These are phyloP conservation scores for Russula abietina DNA, from an alignment of 768 basidiomycete genomes.

Conservation along the genomic window DNA sequence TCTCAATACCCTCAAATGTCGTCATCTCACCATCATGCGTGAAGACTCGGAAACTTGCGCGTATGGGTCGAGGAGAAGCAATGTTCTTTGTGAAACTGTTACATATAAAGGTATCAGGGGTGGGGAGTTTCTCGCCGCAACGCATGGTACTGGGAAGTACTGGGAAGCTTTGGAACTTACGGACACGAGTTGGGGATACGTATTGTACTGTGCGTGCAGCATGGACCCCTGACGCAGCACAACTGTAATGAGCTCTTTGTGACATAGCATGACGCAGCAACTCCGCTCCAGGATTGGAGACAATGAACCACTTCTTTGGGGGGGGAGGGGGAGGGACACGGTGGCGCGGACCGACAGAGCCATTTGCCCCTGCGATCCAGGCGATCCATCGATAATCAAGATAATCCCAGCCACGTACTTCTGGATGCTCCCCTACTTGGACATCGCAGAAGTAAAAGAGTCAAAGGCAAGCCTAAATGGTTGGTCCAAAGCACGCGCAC, in stretches of 20 bases:
- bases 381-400: slow-evolving; percentile 21
- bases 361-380: not conserved
- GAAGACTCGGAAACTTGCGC: too few relatives aligned
- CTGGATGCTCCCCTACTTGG: not conserved
- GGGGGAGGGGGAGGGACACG: not conserved
- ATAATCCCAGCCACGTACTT: slow-evolving; percentile 10
- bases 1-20: not conserved
- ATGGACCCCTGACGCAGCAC: not conserved
- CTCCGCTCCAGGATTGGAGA: not conserved
- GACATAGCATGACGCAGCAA: not conserved
- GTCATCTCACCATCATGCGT: slow-evolving; percentile 1
- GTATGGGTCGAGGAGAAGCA: not conserved
- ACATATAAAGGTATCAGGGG: not conserved
- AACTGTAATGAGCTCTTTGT: not conserved
- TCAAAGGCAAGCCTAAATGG: slow-evolving; percentile 4
- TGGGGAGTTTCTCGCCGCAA: not conserved
- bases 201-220: not conserved
- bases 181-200: not conserved
- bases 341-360: slow-evolving; percentile 6
- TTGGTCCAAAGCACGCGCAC: not conserved
- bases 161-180: not conserved
- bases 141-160: not conserved
- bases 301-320: not conserved
- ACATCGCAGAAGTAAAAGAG: not conserved
- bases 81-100: not conserved